Base-by-base conservation (phyloP, 2,329 filamentous ascomycete genomes). In the Fragosphaeria purpurea region DNA sequence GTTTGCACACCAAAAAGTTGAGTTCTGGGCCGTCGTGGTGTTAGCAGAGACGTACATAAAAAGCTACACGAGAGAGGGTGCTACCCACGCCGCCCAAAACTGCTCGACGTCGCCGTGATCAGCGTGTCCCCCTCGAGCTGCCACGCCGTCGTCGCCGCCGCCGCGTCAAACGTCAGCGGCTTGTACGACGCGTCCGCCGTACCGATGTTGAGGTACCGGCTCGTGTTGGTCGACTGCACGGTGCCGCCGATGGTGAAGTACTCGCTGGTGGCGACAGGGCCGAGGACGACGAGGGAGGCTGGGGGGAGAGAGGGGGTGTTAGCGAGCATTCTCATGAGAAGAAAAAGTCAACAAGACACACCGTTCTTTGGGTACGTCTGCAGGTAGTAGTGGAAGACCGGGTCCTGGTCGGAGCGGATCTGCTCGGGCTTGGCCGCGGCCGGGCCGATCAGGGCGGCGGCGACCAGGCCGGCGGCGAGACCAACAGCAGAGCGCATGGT, bases 321-420 rank as follows among this genome's bases (percentile, higher is more conserved):
- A 37, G 22, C 3, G 22, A 22, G 22, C 3, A 3, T 22, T 22
- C 22, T 2, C 22, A 22, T 3, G 22, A 22, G 22, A 22, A 22
- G 22, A 3, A 3, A 22, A 22, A 22, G 22, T 3, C 22, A 22
- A 3, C 22, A 11, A 7, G 35, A 55, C 62, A 12, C 61, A 68
- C 67, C 56, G 45, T 74, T 67, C 43, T 67, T 63, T 6, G 70
- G 63, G 50, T 67, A 66, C 4, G 68, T 63, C 59, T 77, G 75
- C 4, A 78, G 64, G 56, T 78, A 77, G 30, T 72, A 66, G 58
- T 79, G 75, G 55, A 70, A 77, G 50, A 77, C 71, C 3, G 75
- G 75, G 6, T 67, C 65, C 50, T 65, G 62, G 7, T 53, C 55
- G 2, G 53, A 52, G 7, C 55, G 55, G 41, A 53, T 56, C 51